These are phyloP conservation scores for Durio zibethinus DNA, from an alignment of 345 rosid genomes.

Conservation along the genomic window DNA sequence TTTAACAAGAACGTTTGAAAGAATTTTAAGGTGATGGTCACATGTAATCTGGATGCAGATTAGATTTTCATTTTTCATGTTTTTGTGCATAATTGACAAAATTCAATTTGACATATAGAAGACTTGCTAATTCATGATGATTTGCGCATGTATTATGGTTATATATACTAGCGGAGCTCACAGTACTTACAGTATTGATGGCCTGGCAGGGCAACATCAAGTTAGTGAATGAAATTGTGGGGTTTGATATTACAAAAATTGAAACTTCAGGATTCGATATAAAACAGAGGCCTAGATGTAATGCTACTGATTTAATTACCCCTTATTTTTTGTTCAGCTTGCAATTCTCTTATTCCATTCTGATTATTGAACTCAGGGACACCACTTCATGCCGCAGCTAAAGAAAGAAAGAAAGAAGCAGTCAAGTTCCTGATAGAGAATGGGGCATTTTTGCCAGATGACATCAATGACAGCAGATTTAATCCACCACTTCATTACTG, in stretches of 20 bases:
- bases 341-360: not conserved
- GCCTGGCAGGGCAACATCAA: not conserved
- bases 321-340: not conserved
- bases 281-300: not conserved
- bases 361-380: conserved; percentile 42
- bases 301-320: not conserved
- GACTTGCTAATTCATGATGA: not conserved
- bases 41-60: not conserved
- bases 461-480: conserved; percentile 77
- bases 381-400: conserved; percentile 87
- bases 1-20: not conserved
- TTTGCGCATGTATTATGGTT: not conserved
- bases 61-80: not conserved
- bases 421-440: conserved; percentile 81
- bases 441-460: conserved; percentile 87
- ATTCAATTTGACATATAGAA: not conserved
- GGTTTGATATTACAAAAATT: not conserved
- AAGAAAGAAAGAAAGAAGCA: conserved; percentile 82
- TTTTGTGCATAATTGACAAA: not conserved
- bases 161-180: not conserved
- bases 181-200: not conserved
- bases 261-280: not conserved
- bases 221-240: not conserved
- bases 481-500: conserved; percentile 97
- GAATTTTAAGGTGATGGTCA: not conserved